Conservation (phyloP, 1,284 basidiomycete species). For the Moniliella sp. region DNA sequence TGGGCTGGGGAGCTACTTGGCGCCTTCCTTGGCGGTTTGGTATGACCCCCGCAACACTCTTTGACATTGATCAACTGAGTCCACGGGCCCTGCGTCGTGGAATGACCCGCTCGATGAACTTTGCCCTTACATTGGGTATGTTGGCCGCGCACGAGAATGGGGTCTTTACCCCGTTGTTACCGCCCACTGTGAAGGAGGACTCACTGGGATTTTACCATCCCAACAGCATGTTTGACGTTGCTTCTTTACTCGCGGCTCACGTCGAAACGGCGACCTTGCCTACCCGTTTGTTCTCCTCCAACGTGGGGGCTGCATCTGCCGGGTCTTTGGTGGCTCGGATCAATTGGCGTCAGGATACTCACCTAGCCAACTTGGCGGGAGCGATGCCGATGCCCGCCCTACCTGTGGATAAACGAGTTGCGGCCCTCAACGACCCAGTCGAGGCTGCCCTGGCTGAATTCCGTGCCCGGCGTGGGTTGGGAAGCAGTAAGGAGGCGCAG, state of each 20-base stretch:
- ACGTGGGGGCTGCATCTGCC: conserved; percentile 9
- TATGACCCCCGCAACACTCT: too few relatives aligned
- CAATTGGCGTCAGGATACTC: conserved; percentile 25
- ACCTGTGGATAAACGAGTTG: too few relatives aligned
- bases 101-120: too few relatives aligned
- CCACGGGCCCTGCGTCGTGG: too few relatives aligned
- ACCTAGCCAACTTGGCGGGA: conserved; percentile 18
- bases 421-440: conserved; percentile 17
- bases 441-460: conserved; percentile 21
- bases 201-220: too few relatives aligned
- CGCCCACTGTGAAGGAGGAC: too few relatives aligned
- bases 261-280: conserved; percentile 25
- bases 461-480: conserved; percentile 15
- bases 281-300: conserved; percentile 2
- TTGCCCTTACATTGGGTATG: too few relatives aligned
- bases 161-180: too few relatives aligned
- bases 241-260: conserved; percentile 16
- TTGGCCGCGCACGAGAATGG: too few relatives aligned
- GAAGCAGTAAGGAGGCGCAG: neutral
- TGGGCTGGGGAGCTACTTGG: conserved; percentile 2
- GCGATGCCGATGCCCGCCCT: conserved; percentile 18
- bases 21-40: too few relatives aligned
- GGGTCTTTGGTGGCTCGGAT: conserved; percentile 10
- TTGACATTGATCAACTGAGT: too few relatives aligned
- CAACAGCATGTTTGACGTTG: conserved; percentile 10